Conservation (phyloP, 805 yeast genomes). For the Debaryomyces prosopidis region DNA sequence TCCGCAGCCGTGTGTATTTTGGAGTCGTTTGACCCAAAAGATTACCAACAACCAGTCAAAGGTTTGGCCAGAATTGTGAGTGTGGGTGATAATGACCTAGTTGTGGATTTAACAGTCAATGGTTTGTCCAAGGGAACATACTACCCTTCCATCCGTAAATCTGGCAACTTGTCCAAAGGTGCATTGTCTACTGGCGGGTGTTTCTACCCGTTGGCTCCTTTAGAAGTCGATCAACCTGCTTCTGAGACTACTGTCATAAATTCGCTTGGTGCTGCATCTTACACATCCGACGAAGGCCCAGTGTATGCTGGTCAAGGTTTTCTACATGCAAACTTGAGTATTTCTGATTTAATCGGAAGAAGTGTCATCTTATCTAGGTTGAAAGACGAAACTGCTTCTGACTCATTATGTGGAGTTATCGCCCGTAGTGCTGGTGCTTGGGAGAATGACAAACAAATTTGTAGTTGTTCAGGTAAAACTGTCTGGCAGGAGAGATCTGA, state of each 20-base stretch:
- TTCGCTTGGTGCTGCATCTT: conserved; percentile 34
- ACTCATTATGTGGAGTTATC: conserved; percentile 76
- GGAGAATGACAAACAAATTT: conserved; percentile 92
- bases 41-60: conserved; percentile 59
- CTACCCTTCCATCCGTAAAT: conserved; percentile 63
- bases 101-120: conserved; percentile 77
- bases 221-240: conserved; percentile 30
- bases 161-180: conserved; percentile 78
- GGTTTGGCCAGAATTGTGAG: conserved; percentile 87
- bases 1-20: conserved; percentile 89
- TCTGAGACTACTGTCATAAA: conserved; percentile 26
- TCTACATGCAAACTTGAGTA: conserved; percentile 44
- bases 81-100: conserved; percentile 50
- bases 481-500: conserved; percentile 93
- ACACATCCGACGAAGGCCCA: conserved; percentile 8
- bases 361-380: conserved; percentile 50
- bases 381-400: conserved; percentile 38
- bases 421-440: conserved; percentile 97
- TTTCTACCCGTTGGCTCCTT: conserved; percentile 45
- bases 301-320: conserved; percentile 38
- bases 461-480: conserved; percentile 93
- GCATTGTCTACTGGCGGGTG: conserved; percentile 63
- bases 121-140: conserved; percentile 69
- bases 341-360: conserved; percentile 71
- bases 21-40: conserved; percentile 62